Evolutionary conservation across 768 basidiomycete species (phyloP), one percentile per base, ranked within the genome.

Genomic region (Mycena epipterygia): DNA sequence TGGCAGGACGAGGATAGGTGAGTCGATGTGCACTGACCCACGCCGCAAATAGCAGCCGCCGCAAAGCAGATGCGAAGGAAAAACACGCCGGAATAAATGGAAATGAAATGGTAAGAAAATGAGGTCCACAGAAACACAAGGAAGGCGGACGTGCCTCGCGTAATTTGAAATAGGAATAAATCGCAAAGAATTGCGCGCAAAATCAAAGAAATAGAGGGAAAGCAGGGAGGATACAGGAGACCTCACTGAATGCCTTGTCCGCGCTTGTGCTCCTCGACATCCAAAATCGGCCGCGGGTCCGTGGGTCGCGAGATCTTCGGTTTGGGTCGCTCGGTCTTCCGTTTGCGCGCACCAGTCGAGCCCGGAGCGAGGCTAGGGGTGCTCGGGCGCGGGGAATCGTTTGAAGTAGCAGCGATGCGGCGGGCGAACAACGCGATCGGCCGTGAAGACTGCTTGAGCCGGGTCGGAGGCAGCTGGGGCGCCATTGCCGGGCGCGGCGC

Each of bases 241-340:
- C n/a, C 67, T 57, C 39, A 81, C 90, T 81, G 80, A 91, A 92
- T 85, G 86, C 72, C 87, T 86, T 66, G 85, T 83, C 59, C 82
- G 78, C 42, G 79, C 84, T 33, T 68, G 32, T 73, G 69, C 0
- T 82, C 81, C 73, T 89, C 88, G 2, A 81, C 82, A 72, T 92
- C 89, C 72, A 92, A 79, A 62, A 95, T 91, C 3, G 93, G 94
- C 25, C 94, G 83, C 12, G 93, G 94, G 75, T 95, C 94, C 6
- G 93, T 94, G 1, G 94, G 94, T 52, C 91, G 90, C 35, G 94
- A 95, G 41, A 95, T 95, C 85, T 94, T 95, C 61, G 89, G 92
- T 70, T n/a, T n/a, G n/a, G n/a, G n/a, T n/a, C n/a, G n/a, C n/a
- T n/a, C n/a, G n/a, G n/a, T n/a, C n/a, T n/a, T n/a, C n/a, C n/a